Base-by-base conservation (phyloP, 345 rosid species). In the Salix udensis region DNA sequence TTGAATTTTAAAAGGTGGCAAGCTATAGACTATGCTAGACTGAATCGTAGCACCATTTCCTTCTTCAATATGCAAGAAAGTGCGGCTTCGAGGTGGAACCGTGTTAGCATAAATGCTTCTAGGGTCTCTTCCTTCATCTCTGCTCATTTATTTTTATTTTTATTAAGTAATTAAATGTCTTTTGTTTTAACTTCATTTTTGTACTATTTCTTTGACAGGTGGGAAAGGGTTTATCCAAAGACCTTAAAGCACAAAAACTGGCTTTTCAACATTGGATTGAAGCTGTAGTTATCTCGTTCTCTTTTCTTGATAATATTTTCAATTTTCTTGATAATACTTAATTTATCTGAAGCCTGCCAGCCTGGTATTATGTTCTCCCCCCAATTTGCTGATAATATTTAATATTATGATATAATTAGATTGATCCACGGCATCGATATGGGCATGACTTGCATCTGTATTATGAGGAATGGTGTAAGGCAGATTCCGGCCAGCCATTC, bases 211-310 rank as follows among this genome's bases (percentile, higher is more conserved):
- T 71, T 79, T 77, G 65, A 46, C 87, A 95, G 98, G 96, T 95
- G 73, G 89, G 89, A 2, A 86, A 82, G 74, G 89, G 89, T 15
- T 78, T 94, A 67, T 91, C 90, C 30, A 76, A 74, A 67, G 96
- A 88, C 72, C 85, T 76, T 66, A 87, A 90, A 79, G 97, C 96
- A 16, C 97, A 90, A 67, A 90, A 90, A 78, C 66, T 95, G 88
- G 98, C 98, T 30, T 92, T 94, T 77, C 95, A 89, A 81, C 97
- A 94, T 67, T 94, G 98, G 98, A 90, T 94, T 78, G 95, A 84
- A 82, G 89, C 89, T 72, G 89, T 86, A 82, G 80, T 76, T 23
- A 50, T 77, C 36, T 39, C 11, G 50, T 21, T 67, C 28, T 36
- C 4, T 68, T 42, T n/a, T 62, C n/a, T 76, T 37, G 15, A 5